Evolutionary conservation across 495 filamentous ascomycete species (phyloP), one percentile per base, ranked within the genome.

Genomic region (Neurospora cerealis): DNA sequence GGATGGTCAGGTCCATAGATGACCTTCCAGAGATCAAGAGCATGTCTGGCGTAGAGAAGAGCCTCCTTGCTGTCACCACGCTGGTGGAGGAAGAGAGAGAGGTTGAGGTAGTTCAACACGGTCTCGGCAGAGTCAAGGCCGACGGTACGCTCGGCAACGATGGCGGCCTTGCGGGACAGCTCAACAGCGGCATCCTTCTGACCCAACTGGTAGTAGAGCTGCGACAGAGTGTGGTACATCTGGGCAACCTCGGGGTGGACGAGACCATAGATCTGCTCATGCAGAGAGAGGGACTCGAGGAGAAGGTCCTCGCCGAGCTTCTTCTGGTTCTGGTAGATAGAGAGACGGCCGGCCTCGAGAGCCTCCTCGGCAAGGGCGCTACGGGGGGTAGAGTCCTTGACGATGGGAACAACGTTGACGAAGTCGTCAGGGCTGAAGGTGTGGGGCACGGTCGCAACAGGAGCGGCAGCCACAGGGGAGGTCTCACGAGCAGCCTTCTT

Each of bases 181-280:
- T 99, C 96, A 21, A 98, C 91, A 40, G 96, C 96, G 5, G 92
- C 93, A 13, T 92, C 92, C 85, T 98, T 98, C 85, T 99, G 96
- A 54, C 97, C 96, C 15, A 97, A 89, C 80, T 95, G 91, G 83
- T 93, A 97, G 84, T 97, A 97, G 60, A 98, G 87, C 88, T 96
- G 96, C 8, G 96, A 97, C 38, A 99, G 86, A 46, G 91, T 92
- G 81, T 96, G 93, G 85, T 99, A 99, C 41, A 97, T 91, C 81
- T 95, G 90, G 72, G 95, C 95, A 76, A 98, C 95, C 83, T 99
- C 96, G 13, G 96, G 94, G 80, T 99, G 96, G 32, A 99, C 87
- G 48, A 98, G 94, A 73, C 96, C 96, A 78, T 99, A 99, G 78
- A 99, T 98, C 83, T 99, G 96, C 84, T 99, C 96, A 78, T 99